phyloP scores from a whole-genome alignment of 2,329 filamentous ascomycete genomes.

The Nigrospora sphaerica region DNA sequence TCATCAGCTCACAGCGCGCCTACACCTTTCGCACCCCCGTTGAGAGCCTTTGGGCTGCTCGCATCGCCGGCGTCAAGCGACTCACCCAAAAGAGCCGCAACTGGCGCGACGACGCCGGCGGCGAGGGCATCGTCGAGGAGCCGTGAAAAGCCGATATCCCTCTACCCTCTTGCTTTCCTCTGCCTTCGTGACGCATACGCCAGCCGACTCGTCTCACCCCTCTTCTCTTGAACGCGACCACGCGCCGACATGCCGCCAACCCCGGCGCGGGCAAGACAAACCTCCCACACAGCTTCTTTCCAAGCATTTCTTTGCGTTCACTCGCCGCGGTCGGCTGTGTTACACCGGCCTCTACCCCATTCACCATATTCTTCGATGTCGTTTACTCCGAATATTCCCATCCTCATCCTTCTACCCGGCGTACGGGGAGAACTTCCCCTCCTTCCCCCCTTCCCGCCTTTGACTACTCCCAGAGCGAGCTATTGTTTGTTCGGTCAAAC shows the following conservation, averaged over 20 bases:
- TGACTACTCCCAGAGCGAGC: background rate
- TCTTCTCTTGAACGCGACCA: background rate
- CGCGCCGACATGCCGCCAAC: background rate
- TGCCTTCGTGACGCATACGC: background rate
- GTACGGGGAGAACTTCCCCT: background rate
- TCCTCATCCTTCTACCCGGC: background rate
- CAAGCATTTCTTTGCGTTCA: background rate
- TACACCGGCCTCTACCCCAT: background rate
- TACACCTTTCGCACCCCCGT: slow-evolving; percentile 90
- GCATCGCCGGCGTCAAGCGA: slow-evolving; percentile 73
- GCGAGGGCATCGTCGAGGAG: slow-evolving; percentile 60
- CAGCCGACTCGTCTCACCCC: background rate
- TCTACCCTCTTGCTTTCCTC: background rate
- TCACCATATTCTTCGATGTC: background rate
- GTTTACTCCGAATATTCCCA: background rate
- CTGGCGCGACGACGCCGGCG: slow-evolving; percentile 83
- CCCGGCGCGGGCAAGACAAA: too few species aligned
- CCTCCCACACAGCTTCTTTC: background rate
- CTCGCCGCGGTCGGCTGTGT: background rate
- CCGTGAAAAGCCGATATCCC: slow-evolving; percentile 28
- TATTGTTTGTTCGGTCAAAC: background rate
- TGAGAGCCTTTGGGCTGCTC: slow-evolving; percentile 81
- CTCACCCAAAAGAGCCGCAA: slow-evolving; percentile 80
- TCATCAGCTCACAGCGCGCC: slow-evolving; percentile 88
- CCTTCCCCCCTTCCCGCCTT: background rate